Conservation (phyloP, 257 asterid species). For the Jasminum sambac region DNA sequence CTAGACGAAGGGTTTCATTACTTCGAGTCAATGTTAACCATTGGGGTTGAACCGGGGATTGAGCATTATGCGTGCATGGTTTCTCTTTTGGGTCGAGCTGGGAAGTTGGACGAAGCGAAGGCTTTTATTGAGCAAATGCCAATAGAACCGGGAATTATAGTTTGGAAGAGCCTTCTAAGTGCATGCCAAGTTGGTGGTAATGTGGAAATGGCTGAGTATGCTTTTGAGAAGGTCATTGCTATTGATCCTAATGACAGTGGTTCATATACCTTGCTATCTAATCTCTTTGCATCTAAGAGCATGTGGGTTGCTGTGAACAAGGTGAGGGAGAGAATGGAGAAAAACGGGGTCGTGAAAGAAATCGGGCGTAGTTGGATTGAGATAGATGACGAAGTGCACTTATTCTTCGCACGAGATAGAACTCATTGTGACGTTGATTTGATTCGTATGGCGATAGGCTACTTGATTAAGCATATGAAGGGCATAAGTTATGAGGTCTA, state of each 20-base stretch:
- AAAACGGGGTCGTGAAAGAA: conserved; percentile 38
- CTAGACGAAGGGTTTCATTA: conserved; percentile 42
- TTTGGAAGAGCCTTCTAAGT: conserved; percentile 53
- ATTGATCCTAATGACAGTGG: conserved; percentile 46
- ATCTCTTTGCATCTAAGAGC: conserved; percentile 43
- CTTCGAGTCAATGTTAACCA: conserved; percentile 31
- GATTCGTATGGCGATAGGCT: conserved; percentile 25
- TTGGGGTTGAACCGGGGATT: conserved; percentile 43
- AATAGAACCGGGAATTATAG: conserved; percentile 30
- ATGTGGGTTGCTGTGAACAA: conserved; percentile 48
- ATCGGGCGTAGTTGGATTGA: conserved; percentile 54
- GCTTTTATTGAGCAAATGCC: conserved; percentile 45
- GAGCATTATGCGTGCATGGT: conserved; percentile 57
- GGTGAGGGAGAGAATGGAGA: conserved; percentile 46
- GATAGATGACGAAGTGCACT: conserved; percentile 35
- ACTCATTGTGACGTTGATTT: conserved; percentile 28
- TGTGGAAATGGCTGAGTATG: conserved; percentile 38
- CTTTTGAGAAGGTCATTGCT: conserved; percentile 41
- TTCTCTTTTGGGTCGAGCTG: conserved; percentile 52
- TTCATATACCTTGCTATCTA: conserved; percentile 46
- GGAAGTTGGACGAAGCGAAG: conserved; percentile 43
- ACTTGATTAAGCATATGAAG: conserved; percentile 37
- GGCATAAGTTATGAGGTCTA: conserved; percentile 19
- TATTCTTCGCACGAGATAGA: conserved; percentile 34
- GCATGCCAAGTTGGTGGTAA: conserved; percentile 39